These are phyloP conservation scores for Globisporangium megalacanthum DNA, from an alignment of 352 stramenopile species.

Conservation along the genomic window DNA sequence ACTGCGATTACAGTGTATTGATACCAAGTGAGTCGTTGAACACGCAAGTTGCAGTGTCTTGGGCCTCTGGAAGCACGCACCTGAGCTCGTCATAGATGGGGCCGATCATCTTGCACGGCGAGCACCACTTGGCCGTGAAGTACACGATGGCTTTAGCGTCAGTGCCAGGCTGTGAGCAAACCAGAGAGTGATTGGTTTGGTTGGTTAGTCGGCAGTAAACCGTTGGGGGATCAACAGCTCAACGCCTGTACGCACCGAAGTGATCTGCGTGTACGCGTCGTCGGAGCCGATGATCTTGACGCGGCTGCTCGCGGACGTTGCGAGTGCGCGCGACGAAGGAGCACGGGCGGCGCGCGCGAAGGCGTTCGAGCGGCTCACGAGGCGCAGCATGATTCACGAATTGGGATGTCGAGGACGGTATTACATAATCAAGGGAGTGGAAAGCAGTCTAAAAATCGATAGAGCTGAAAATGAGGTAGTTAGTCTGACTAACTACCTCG, in stretches of 20 bases:
- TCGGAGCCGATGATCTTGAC: constrained; percentile 75
- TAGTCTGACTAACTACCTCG: no score
- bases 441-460: no score
- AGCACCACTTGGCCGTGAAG: constrained; percentile 88
- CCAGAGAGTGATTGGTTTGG: neutral
- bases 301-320: constrained; percentile 40
- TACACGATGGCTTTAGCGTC: constrained; percentile 80
- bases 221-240: neutral
- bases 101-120: constrained; percentile 89
- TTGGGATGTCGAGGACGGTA: neutral
- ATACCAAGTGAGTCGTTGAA: neutral
- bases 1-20: constrained; percentile 16
- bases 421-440: neutral
- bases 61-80: constrained; percentile 17
- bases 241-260: constrained; percentile 32
- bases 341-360: constrained; percentile 20
- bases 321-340: constrained; percentile 18
- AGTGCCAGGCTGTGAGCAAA: constrained; percentile 36
- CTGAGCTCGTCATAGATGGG: constrained; percentile 85
- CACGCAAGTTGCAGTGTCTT: neutral
- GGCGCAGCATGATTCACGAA: constrained; percentile 35
- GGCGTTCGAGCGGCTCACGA: constrained; percentile 20
- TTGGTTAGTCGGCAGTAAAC: neutral
- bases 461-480: no score
- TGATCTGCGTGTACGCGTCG: constrained; percentile 66